These are phyloP conservation scores for Teunomyces barrocoloradensis DNA, from an alignment of 805 yeast genomes.

Conservation along the genomic window DNA sequence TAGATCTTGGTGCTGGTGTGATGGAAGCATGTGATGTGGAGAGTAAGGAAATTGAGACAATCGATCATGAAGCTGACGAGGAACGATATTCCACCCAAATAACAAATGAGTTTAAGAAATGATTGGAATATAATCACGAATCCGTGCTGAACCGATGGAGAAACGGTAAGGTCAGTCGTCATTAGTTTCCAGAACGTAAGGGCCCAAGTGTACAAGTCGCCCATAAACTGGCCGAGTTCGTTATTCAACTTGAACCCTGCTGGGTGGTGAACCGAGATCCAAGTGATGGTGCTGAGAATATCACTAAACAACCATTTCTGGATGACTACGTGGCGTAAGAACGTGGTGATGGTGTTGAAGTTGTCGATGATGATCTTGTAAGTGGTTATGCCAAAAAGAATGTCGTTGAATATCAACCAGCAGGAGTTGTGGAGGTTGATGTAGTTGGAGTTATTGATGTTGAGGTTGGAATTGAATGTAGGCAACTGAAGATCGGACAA, in stretches of 20 bases:
- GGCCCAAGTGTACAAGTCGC: constrained; percentile 85
- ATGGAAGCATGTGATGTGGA: constrained; percentile 77
- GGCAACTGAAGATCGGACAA: constrained; percentile 42
- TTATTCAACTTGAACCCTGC: constrained; percentile 91
- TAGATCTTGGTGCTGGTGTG: constrained; percentile 76
- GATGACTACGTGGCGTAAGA: constrained; percentile 29
- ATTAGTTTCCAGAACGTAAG: constrained; percentile 58
- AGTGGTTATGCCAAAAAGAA: constrained; percentile 67
- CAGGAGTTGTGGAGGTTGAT: constrained; percentile 79
- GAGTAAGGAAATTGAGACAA: constrained; percentile 54
- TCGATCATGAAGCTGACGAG: constrained; percentile 68
- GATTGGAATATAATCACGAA: constrained; percentile 2
- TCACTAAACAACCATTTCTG: constrained; percentile 42
- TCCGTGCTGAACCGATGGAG: neutral
- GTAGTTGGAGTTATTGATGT: constrained; percentile 51
- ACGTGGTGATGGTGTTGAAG: constrained; percentile 16
- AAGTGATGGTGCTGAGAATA: constrained; percentile 50
- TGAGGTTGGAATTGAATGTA: constrained; percentile 32
- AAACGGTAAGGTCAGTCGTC: constrained; percentile 5
- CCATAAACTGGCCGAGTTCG: constrained; percentile 81
- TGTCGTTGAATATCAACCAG: constrained; percentile 85
- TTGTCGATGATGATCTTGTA: constrained; percentile 43
- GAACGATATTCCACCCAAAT: constrained; percentile 63
- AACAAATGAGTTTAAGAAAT: constrained; percentile 21
- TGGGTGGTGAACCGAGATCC: constrained; percentile 81